Percentiles rank a stretch among this genome's conserved stretches.
Evolutionary conservation across 192 early-diverging fungal species (phyloP).

Genomic region (Rhizoclosmatium globosum): DNA sequence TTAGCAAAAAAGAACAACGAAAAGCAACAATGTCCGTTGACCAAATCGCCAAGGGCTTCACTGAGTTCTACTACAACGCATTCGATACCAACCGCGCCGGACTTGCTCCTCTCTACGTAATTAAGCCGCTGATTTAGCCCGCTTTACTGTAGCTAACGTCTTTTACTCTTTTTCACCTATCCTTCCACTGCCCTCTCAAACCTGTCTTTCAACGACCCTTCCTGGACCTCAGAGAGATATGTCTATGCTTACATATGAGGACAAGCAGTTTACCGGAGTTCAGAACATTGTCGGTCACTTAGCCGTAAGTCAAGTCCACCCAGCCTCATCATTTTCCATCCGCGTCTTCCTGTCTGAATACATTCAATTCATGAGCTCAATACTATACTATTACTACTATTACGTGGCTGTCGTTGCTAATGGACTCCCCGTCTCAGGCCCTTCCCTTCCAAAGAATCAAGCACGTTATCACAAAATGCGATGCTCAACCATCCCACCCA

Average conservation of each 20-base stretch:
- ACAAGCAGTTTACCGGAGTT: slow-evolving; percentile 66
- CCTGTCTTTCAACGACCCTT: neutral
- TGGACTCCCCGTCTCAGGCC: slow-evolving; percentile 42
- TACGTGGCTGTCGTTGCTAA: neutral
- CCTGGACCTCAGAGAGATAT: slow-evolving; percentile 65
- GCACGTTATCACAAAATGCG: slow-evolving; percentile 79
- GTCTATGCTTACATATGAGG: slow-evolving; percentile 93
- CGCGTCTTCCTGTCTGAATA: neutral
- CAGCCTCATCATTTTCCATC: neutral
- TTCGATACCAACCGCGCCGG: slow-evolving; percentile 78
- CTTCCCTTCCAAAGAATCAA: slow-evolving; percentile 81
- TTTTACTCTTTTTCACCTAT: neutral
- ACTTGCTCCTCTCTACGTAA: slow-evolving; percentile 83
- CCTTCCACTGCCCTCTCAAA: neutral
- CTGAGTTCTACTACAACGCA: slow-evolving; percentile 85
- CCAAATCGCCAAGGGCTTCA: slow-evolving; percentile 74
- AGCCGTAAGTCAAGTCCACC: slow-evolving; percentile 54
- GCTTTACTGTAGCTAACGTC: neutral
- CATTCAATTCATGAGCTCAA: neutral
- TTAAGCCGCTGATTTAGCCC: slow-evolving; percentile 22
- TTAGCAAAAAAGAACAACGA: too few species aligned
- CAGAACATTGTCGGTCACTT: slow-evolving; percentile 80
- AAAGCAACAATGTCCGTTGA: neutral
- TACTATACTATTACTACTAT: slow-evolving; percentile 19
- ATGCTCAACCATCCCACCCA: slow-evolving; percentile 81